Evolutionary conservation across 208 protist species (phyloP), one percentile per base, ranked within the genome.

Genomic region (Wallacemonas collosoma): DNA sequence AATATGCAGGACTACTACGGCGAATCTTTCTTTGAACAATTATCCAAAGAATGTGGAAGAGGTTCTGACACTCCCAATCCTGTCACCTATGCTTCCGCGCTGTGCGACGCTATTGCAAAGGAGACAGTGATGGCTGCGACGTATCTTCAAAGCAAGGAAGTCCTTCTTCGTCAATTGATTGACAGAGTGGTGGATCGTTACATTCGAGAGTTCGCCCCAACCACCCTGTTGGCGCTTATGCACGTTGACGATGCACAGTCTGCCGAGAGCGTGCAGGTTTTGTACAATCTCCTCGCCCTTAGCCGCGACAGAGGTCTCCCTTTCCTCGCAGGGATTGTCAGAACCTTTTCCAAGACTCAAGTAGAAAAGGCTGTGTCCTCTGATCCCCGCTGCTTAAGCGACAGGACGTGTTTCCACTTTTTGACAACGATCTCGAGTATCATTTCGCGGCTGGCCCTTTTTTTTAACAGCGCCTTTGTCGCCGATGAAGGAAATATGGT

Each of bases 1-100:
- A 71, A 85, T 51, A 77, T 85, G 73, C 64, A 72, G n/a, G 51
- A 57, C 43, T 73, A 76, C 60, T 85, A 73, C 67, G 11, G 40
- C 41, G 57, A 50, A 9, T 4, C 7, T 14, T 11, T 54, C 9
- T 38, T 26, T 7, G 6, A 6, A 40, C 12, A 50, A 4, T 51
- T 50, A 44, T 54, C 41, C 11, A 17, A 8, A 76, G 72, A 66
- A 72, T 71, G 1, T 41, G 63, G 50, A 47, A 44, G 14, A 36
- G 73, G 6, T 17, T 48, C 3, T 53, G 66, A n/a, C 8, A 40
- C 8, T 74, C 74, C 8, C 45, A 50, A 12, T 44, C n/a, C 77
- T 26, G 67, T 63, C 17, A 41, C 58, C 11, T 84, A 83, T 40
- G 15, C 61, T 11, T 63, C 61, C 7, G 36, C 54, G 12, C 80